Evolutionary conservation across 495 filamentous ascomycete species (phyloP), one percentile per base, ranked within the genome.

Genomic region (Podospora comata): DNA sequence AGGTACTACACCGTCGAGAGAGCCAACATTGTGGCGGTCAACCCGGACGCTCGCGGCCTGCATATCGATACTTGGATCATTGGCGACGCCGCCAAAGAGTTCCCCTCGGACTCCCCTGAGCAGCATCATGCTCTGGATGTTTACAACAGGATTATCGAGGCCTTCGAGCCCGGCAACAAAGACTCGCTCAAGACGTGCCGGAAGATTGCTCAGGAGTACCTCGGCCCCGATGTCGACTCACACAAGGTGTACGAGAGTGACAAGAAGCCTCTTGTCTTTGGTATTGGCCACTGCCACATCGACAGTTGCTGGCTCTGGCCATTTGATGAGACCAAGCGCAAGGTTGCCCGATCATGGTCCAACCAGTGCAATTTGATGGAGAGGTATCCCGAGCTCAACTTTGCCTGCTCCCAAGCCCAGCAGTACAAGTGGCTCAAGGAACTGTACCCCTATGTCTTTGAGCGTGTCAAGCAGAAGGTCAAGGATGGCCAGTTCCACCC

Each of bases 281-380:
- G 87, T 20, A 94, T 97, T 67, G 95, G 95, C 3, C 90, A 99
- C 79, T 99, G 95, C 72, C 95, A 99, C 75, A 99, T 99, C 71
- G 95, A 96, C 80, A 94, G 91, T 28, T 97, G 94, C 79, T 99
- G 95, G 95, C 82, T 99, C 11, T 99, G 95, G 95, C 95, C 95
- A 2, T 98, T 91, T 85, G 95, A 92, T n/a, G 95, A 99, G 83
- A 99, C 95, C 0, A 97, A 97, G 77, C 90, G 95, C 67, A 99
- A 99, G 82, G 89, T 97, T 6, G 95, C 92, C 27, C 88, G 95
- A 23, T 97, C 94, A 1, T 99, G 95, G 94, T 92, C 93, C 2
- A 97, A 91, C 75, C 95, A 99, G 75, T 97, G 93, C 75, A 89
- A 94, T 73, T 81, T 99, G 58, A 90, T 99, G 81, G 95, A 99